phyloP scores from a whole-genome alignment of 345 rosid species.

The Moricandia moricandioides region DNA sequence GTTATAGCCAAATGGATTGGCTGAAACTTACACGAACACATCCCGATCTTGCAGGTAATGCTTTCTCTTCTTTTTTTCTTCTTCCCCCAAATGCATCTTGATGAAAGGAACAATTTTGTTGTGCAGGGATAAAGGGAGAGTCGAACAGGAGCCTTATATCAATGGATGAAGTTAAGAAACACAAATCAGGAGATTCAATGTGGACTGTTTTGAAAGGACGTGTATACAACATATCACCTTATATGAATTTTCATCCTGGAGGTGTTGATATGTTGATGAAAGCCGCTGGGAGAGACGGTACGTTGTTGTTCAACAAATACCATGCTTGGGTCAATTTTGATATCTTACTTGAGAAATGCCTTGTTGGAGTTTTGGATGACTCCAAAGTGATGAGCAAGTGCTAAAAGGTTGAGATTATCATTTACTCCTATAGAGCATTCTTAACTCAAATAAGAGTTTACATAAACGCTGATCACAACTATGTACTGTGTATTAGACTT shows the following conservation, averaged over 20 bases:
- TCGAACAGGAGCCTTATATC: slow-evolving; percentile 74
- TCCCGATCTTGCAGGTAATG: slow-evolving; percentile 94
- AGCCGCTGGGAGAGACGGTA: slow-evolving; percentile 85
- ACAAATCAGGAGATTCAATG: slow-evolving; percentile 73
- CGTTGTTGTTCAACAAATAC: slow-evolving; percentile 82
- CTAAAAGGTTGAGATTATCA: not conserved
- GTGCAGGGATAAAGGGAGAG: slow-evolving; percentile 70
- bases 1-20: slow-evolving; percentile 92
- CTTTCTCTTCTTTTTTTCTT: not conserved
- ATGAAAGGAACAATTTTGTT: not conserved
- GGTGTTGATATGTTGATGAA: slow-evolving; percentile 90
- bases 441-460: not conserved
- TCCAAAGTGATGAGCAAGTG: slow-evolving; percentile 33
- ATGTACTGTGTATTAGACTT: slow-evolving; percentile 13
- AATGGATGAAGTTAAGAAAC: slow-evolving; percentile 73
- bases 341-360: slow-evolving; percentile 79
- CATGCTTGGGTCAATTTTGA: slow-evolving; percentile 95
- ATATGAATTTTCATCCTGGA: slow-evolving; percentile 95
- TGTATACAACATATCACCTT: slow-evolving; percentile 83
- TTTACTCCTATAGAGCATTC: slow-evolving; percentile 15
- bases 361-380: slow-evolving; percentile 70
- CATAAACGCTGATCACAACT: not conserved
- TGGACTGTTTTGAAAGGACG: slow-evolving; percentile 92
- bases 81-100: not conserved
- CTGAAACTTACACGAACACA: slow-evolving; percentile 68